Evolutionary conservation across 2,329 filamentous ascomycete species (phyloP).

Genomic region (Alternaria burnsii): DNA sequence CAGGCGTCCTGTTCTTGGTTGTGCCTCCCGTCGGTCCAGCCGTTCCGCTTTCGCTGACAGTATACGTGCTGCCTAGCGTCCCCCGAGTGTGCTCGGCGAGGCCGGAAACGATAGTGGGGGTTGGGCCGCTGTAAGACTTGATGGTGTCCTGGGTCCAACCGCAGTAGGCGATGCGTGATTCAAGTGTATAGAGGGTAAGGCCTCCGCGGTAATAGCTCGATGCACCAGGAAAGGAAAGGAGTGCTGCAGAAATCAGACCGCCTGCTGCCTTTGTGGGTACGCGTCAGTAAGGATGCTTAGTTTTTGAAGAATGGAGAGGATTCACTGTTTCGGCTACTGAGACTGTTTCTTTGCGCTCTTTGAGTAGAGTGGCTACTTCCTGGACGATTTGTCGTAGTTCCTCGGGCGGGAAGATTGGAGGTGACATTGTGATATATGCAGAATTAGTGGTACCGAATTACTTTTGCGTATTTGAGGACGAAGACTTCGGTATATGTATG

Average conservation of each 20-base stretch:
- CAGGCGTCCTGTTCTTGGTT: conserved; percentile 66
- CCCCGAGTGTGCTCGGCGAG: conserved; percentile 65
- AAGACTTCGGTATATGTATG: not conserved
- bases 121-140: conserved; percentile 67
- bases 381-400: conserved; percentile 55
- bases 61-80: conserved; percentile 66
- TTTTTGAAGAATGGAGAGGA: not conserved
- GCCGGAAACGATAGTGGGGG: conserved; percentile 63
- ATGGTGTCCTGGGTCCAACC: conserved; percentile 67
- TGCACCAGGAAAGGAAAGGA: conserved; percentile 68
- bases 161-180: conserved; percentile 65
- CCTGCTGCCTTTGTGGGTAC: conserved; percentile 62
- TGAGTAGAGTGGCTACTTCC: conserved; percentile 64
- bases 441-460: not conserved
- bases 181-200: conserved; percentile 69
- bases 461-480: not conserved
- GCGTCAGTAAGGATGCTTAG: conserved; percentile 1
- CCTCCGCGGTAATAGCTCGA: conserved; percentile 68
- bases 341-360: conserved; percentile 64
- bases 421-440: conserved; percentile 29
- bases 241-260: conserved; percentile 66
- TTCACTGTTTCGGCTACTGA: conserved; percentile 68
- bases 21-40: conserved; percentile 68
- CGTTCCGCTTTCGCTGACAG: conserved; percentile 67
- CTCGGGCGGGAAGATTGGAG: conserved; percentile 52